A percentile compares a stretch with the other conserved stretches of the same genome.
These are phyloP conservation scores for Peltaster fructicola DNA, from an alignment of 2,329 filamentous ascomycete species.

Conservation along the genomic window DNA sequence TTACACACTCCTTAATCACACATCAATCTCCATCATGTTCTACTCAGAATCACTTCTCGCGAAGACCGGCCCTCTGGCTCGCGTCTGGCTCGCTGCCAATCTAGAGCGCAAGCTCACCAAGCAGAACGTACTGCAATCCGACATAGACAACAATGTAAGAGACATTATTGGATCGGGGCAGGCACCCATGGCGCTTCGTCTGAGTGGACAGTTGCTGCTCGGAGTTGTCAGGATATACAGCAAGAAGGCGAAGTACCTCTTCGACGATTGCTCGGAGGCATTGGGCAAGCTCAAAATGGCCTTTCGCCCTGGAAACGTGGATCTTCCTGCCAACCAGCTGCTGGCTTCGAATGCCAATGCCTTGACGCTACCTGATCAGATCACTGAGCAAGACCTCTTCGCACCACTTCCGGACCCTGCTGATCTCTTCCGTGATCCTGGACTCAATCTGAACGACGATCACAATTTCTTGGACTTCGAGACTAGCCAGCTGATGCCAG, in stretches of 20 bases:
- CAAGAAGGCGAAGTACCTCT: slow-evolving; percentile 83
- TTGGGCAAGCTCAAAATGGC: slow-evolving; percentile 98
- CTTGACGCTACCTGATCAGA: slow-evolving; percentile 74
- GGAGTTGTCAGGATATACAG: slow-evolving; percentile 97
- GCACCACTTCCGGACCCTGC: slow-evolving; percentile 63
- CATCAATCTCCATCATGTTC: slow-evolving; percentile 54
- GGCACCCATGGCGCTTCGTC: slow-evolving; percentile 81
- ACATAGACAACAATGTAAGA: slow-evolving; percentile 85
- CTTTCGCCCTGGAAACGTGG: slow-evolving; percentile 90
- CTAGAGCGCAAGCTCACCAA: slow-evolving; percentile 97
- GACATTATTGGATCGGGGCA: slow-evolving; percentile 87
- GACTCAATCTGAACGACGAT: slow-evolving; percentile 16
- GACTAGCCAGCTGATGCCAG: slow-evolving; percentile 64
- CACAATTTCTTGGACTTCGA: slow-evolving; percentile 35
- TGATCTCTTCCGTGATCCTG: slow-evolving; percentile 43
- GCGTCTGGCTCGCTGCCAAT: slow-evolving; percentile 96
- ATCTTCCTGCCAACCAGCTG: slow-evolving; percentile 63
- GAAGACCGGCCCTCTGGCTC: slow-evolving; percentile 91
- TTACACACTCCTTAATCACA: too few relatives aligned
- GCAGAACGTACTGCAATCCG: slow-evolving; percentile 84
- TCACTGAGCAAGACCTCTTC: slow-evolving; percentile 84
- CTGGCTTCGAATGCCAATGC: slow-evolving; percentile 70
- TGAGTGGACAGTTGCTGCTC: slow-evolving; percentile 84
- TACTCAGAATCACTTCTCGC: slow-evolving; percentile 91
- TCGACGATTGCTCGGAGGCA: slow-evolving; percentile 95